Conservation (phyloP, 176 grass and related monocot species). For the Eleusine coracana region DNA sequence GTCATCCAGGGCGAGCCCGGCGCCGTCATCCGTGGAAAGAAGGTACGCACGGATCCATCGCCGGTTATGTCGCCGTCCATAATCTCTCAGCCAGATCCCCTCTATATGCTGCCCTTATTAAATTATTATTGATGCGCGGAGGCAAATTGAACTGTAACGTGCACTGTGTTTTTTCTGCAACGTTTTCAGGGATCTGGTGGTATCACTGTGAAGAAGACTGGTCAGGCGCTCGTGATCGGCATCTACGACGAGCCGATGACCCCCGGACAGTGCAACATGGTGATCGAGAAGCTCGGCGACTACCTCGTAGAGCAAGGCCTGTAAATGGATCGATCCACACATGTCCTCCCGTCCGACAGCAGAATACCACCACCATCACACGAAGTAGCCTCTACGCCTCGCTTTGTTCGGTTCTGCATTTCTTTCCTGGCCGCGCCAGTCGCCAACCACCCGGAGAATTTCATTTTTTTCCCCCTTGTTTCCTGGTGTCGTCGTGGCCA, state of each 20-base stretch:
- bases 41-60: conserved; percentile 41
- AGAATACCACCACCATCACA: background rate
- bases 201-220: conserved; percentile 86
- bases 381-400: conserved; percentile 12
- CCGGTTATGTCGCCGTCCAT: background rate
- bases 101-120: too few species aligned
- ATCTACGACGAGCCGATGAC: conserved; percentile 98
- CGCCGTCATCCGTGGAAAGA: conserved; percentile 88
- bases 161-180: background rate
- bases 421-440: background rate
- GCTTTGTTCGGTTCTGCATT: background rate
- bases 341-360: background rate
- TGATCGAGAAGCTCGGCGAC: conserved; percentile 91
- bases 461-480: background rate
- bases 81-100: background rate
- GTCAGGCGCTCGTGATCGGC: conserved; percentile 73
- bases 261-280: conserved; percentile 83
- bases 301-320: conserved; percentile 86
- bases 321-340: conserved; percentile 25
- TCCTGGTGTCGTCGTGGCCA: conserved; percentile 31
- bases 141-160: background rate
- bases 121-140: background rate
- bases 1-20: conserved; percentile 93
- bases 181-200: conserved; percentile 69
- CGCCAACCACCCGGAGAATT: conserved; percentile 16